Evolutionary conservation across 1,284 basidiomycete species (phyloP), one percentile per base, ranked within the genome.

Genomic region (Leccinum holopus): DNA sequence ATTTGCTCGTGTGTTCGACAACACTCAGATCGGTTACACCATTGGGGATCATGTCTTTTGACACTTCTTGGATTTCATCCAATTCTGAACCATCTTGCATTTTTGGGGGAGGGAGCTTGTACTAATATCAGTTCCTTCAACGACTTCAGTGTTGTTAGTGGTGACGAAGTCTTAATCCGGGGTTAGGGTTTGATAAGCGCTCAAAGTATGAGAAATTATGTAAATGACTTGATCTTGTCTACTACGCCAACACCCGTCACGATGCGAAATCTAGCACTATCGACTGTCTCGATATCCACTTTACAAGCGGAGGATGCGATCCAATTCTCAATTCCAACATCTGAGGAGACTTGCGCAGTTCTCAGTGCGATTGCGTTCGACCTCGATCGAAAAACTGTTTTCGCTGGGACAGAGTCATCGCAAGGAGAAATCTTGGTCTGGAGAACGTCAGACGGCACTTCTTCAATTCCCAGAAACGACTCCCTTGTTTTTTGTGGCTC

Each of bases 301-400:
- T 54, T 76, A 33, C 62, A 49, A 39, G 47, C 51, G 9, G 63
- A 70, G 44, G 69, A 70, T 55, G 79, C 81, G 72, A 76, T 80
- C 61, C 82, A 83, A 65, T 76, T 82, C 32, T 77, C 81, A 28
- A 70, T 72, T n/a, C 69, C 78, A n/a, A 73, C 75, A 47, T 69
- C 71, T 4, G 66, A 69, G 30, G 63, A 44, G 49, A 3, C 18
- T 61, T 67, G 72, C 62, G 41, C 73, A 74, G 64, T 65, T 59
- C 70, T 89, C 53, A 77, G 80, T 10, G 77, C 82, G 2, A 78
- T 81, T n/a, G 78, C 85, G 1, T 74, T 90, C 65, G 90, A 94
- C 77, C 79, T 88, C 30, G 91, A 94, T 74, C 83, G 84, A 67
- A 81, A 85, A 67, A 77, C 77, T 1, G 73, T 87, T 32, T 92